phyloP scores from a whole-genome alignment of 176 grass and related monocot genomes.

The barley (Hordeum vulgare) region MorexV3_pseudomolecules_assembly NC_058519.1:11461717-11462216 shows the following conservation, averaged over 20 bases:
- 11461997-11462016: too few relatives aligned
- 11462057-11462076: neutral
- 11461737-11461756: neutral
- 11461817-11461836: neutral
- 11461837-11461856: neutral
- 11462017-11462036: neutral
- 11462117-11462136: neutral
- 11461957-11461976: neutral
- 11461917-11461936: neutral
- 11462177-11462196: neutral
- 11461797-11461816: neutral
- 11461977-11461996: neutral
- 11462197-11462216: neutral
- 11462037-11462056: neutral
- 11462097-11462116: neutral
- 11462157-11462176: neutral
- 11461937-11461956: neutral
- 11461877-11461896: neutral
- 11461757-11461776: slow-evolving; percentile 64
- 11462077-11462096: neutral
- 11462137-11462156: neutral
- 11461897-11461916: neutral
- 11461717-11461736: neutral
- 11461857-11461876: accelerated
- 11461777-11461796: slow-evolving; percentile 28